Evolutionary conservation across 257 asterid genomes (phyloP), one percentile per base, ranked within the genome.

Genomic region (Leonotis leonurus): DNA sequence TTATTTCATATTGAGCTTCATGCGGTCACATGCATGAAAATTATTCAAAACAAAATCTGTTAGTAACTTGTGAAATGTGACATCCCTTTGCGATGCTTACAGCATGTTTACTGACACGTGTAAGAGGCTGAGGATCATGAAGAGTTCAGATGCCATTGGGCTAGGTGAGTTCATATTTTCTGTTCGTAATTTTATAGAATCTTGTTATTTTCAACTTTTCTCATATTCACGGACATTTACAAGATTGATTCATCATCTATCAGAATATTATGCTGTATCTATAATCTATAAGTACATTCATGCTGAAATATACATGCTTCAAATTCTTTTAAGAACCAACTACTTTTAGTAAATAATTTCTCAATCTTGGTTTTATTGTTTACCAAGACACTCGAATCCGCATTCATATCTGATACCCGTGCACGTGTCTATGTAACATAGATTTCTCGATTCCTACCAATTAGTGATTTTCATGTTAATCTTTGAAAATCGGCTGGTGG

Each of bases 61-160:
- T 27, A 17, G 26, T 36, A 59, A 14, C 13, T 25, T 48, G 59
- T 56, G 49, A 20, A 30, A 21, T 33, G 27, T 5, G 35, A 18
- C 43, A 13, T 48, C 25, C 25, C 22, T 37, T 4, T 67, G 26
- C 65, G 32, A 2, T 35, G 33, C 60, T 49, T 48, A 29, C 62
- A 69, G 73, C 63, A 69, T 69, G 73, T 69, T 69, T 51, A 60
- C 60, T 51, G 44, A 16, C 48, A 60, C 73, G 8, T 69, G 73
- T 41, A 69, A 69, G 73, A 69, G 73, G 68, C 68, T 69, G 68
- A 40, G 73, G 57, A 69, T 69, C 68, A 69, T 69, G 73, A 60
- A 69, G 73, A 60, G 73, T 59, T 18, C 73, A 6, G 73, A 68
- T 26, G 73, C 73, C 50, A 69, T 69, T 40, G 73, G 68, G 21